A percentile compares a stretch with the other conserved stretches of the same genome.
These are phyloP conservation scores for Starmerella etchellsii DNA, from an alignment of 805 yeast species.

Conservation along the genomic window DNA sequence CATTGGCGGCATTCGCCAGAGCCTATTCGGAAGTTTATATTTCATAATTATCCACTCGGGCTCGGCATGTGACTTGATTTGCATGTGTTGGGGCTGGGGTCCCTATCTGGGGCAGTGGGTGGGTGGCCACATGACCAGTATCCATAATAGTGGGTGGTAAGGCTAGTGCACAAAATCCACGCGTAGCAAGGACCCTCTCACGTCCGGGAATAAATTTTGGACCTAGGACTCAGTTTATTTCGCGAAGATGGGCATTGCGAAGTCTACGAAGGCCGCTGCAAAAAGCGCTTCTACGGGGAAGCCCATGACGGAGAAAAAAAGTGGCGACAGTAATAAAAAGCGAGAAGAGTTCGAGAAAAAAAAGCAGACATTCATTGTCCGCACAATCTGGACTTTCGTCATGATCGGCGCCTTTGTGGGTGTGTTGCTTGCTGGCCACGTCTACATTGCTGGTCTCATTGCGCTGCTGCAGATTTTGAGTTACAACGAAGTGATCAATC, in stretches of 20 bases:
- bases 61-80: no score
- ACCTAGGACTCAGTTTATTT: no score
- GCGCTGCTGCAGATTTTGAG: conserved; percentile 65
- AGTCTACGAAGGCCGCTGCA: not conserved
- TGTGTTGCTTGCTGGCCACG: conserved; percentile 70
- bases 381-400: conserved; percentile 87
- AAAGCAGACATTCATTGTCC: conserved; percentile 69
- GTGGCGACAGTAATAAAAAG: conserved; percentile 1
- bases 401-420: conserved; percentile 68
- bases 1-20: no score
- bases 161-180: no score
- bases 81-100: no score
- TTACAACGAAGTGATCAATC: conserved; percentile 78
- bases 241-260: not conserved
- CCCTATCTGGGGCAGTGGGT: no score
- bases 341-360: conserved; percentile 37
- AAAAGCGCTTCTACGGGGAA: not conserved
- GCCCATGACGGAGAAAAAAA: not conserved
- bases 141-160: no score
- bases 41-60: no score
- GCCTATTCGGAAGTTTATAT: no score
- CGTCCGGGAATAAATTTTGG: no score
- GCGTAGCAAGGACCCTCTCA: no score
- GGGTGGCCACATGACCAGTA: no score
- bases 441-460: conserved; percentile 62